A percentile compares a stretch with the other conserved stretches of the same genome.
phyloP scores from a whole-genome alignment of 495 filamentous ascomycete species.

The Cryomyces minteri region DNA sequence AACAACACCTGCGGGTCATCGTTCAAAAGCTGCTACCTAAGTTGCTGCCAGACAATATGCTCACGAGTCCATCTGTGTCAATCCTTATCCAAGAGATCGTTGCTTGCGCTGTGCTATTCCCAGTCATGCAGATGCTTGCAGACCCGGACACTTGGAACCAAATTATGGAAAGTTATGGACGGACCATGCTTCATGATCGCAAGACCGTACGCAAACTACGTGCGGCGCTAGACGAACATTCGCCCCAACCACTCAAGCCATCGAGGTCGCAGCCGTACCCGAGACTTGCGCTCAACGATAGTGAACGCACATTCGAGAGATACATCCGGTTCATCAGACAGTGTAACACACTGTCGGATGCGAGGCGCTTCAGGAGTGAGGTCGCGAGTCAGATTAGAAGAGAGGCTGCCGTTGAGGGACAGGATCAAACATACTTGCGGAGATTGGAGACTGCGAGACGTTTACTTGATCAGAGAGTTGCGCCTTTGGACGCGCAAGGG shows the following conservation, averaged over 20 bases:
- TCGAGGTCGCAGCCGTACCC: slow-evolving; percentile 46
- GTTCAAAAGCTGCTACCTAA: slow-evolving; percentile 52
- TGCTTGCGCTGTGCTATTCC: slow-evolving; percentile 54
- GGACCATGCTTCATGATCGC: slow-evolving; percentile 78
- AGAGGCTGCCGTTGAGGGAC: slow-evolving; percentile 57
- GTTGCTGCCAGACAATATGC: slow-evolving; percentile 52
- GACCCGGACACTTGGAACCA: slow-evolving; percentile 98
- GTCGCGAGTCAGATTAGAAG: slow-evolving; percentile 83
- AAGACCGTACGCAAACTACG: slow-evolving; percentile 89
- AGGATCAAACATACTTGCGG: slow-evolving; percentile 71
- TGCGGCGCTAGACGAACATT: slow-evolving; percentile 87
- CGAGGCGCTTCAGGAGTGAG: slow-evolving; percentile 76
- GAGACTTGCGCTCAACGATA: slow-evolving; percentile 47
- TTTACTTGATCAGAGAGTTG: slow-evolving; percentile 77
- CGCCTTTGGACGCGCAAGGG: slow-evolving; percentile 54
- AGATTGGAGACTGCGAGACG: slow-evolving; percentile 82
- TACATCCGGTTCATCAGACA: slow-evolving; percentile 82
- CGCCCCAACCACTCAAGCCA: slow-evolving; percentile 58
- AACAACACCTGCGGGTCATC: slow-evolving; percentile 65
- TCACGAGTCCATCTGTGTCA: slow-evolving; percentile 59
- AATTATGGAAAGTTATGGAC: slow-evolving; percentile 71
- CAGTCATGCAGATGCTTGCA: slow-evolving; percentile 48
- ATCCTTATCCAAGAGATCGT: slow-evolving; percentile 75
- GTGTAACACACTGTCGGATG: slow-evolving; percentile 85
- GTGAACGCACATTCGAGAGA: slow-evolving; percentile 81